Percentiles rank a stretch among this genome's conserved stretches.
phyloP scores from a whole-genome alignment of 176 grass and related monocot genomes.

The Puya raimondii region DNA sequence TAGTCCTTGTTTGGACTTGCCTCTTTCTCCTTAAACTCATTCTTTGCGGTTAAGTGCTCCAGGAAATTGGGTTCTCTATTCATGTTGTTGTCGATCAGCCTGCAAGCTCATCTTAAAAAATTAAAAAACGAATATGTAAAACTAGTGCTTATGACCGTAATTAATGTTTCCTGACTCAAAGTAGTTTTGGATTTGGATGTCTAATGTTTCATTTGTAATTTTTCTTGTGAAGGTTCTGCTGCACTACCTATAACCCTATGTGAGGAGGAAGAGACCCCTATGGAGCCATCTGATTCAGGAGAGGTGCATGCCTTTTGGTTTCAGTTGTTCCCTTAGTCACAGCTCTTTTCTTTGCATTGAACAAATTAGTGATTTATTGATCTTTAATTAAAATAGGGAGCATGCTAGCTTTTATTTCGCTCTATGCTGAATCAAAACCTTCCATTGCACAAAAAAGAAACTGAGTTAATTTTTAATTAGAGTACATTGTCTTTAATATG shows the following conservation, averaged over 20 bases:
- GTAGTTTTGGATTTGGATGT: not conserved
- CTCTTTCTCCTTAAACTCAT: too few relatives aligned
- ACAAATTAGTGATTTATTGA: slow-evolving; percentile 1
- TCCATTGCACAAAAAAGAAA: too few relatives aligned
- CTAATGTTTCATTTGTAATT: slow-evolving; percentile 8
- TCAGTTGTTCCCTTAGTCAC: not conserved
- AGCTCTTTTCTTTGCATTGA: slow-evolving; percentile 11
- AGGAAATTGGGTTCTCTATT: too few relatives aligned
- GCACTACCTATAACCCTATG: slow-evolving; percentile 13
- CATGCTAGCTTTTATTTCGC: too few relatives aligned
- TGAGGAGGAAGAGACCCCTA: slow-evolving; percentile 25
- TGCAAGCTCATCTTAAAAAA: not conserved
- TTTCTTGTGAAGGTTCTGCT: slow-evolving; percentile 10
- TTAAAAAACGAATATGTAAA: too few relatives aligned
- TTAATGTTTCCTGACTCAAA: not conserved
- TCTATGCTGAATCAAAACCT: too few relatives aligned
- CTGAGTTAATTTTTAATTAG: too few relatives aligned
- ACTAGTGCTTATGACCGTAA: not conserved
- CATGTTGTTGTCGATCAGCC: not conserved
- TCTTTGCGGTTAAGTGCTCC: too few relatives aligned
- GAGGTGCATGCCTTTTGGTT: slow-evolving; percentile 38
- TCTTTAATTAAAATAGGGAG: not conserved
- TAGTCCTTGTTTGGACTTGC: too few relatives aligned
- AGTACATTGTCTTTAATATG: too few relatives aligned
- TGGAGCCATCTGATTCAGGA: slow-evolving; percentile 23